Percentiles rank a stretch among this genome's conserved stretches.
phyloP scores from a whole-genome alignment of 2,329 filamentous ascomycete species.

The Ceratocystis eucalypticola region DNA sequence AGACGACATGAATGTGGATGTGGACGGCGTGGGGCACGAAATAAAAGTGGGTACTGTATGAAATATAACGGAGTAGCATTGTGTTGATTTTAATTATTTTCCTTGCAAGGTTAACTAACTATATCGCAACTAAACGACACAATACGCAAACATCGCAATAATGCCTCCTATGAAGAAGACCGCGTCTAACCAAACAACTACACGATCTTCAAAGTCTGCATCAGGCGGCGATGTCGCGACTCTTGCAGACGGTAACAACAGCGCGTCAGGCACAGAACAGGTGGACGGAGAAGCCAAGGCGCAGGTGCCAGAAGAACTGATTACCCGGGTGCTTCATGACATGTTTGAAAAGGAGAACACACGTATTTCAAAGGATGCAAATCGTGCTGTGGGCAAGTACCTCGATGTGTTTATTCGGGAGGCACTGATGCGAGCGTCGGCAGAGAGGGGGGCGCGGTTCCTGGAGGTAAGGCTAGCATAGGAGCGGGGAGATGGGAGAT shows the following conservation, averaged over 20 bases:
- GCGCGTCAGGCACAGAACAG: neutral
- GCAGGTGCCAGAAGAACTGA: constrained; percentile 56
- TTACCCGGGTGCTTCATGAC: constrained; percentile 65
- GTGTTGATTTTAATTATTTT: too few relatives aligned
- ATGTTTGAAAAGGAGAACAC: constrained; percentile 61
- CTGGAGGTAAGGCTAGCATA: constrained; percentile 47
- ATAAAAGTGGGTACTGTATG: too few relatives aligned
- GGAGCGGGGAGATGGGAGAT: neutral
- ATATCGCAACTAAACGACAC: too few relatives aligned
- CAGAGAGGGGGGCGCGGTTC: constrained; percentile 56
- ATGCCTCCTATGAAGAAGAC: neutral
- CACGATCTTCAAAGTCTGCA: neutral
- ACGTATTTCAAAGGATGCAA: constrained; percentile 63
- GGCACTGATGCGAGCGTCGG: constrained; percentile 65
- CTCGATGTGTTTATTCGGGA: constrained; percentile 85
- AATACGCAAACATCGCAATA: neutral
- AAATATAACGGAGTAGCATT: too few relatives aligned
- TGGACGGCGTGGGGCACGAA: too few relatives aligned
- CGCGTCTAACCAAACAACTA: constrained; percentile 18
- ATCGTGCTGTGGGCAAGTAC: constrained; percentile 66
- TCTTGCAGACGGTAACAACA: constrained; percentile 20
- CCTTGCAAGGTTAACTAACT: too few relatives aligned
- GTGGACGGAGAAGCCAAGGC: constrained; percentile 29
- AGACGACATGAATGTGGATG: too few relatives aligned
- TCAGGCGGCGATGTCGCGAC: constrained; percentile 18